Evolutionary conservation across 352 stramenopile species (phyloP), one percentile per base, ranked within the genome.

Genomic region (Pythium biforme): DNA sequence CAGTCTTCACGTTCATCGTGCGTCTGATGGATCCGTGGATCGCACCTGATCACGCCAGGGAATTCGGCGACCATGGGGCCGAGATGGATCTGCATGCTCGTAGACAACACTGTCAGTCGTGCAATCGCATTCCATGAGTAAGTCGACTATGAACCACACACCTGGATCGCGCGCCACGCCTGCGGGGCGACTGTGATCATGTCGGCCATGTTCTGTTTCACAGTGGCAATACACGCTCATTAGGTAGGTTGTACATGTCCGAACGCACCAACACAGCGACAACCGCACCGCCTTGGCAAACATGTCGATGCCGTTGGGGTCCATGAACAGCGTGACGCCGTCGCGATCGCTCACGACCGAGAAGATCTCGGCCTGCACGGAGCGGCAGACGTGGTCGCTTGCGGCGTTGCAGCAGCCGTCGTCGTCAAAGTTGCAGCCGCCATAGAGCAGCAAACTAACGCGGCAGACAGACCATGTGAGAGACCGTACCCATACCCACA

Each of bases 21-120:
- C 29, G 29, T 33, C 29, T 9, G 29, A 17, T 51, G 20, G n/a
- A 26, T 31, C 45, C 3, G 4, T 45, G 4, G 8, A 51, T 19
- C 26, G 12, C 43, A 76, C 69, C 71, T 91, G 58, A 94, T 76
- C 39, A 95, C 75, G 19, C 86, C 86, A 4, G 86, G 86, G 59
- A 95, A 95, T 59, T 95, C 83, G 6, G 81, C 86, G 40, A 93
- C 83, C 83, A 95, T 92, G 7, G 86, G 84, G 0, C 84, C 86
- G 59, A 95, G 69, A 62, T 95, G 86, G 52, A 94, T 95, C 86
- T 92, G 39, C 39, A 61, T 15, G 49, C n/a, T n/a, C n/a, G n/a
- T n/a, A n/a, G n/a, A n/a, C n/a, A n/a, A n/a, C n/a, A n/a, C n/a
- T n/a, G n/a, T n/a, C n/a, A n/a, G n/a, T n/a, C n/a, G n/a, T n/a